These are phyloP conservation scores for Picochlorum sp. DNA, from an alignment of 139 green algal species.

Conservation along the genomic window DNA sequence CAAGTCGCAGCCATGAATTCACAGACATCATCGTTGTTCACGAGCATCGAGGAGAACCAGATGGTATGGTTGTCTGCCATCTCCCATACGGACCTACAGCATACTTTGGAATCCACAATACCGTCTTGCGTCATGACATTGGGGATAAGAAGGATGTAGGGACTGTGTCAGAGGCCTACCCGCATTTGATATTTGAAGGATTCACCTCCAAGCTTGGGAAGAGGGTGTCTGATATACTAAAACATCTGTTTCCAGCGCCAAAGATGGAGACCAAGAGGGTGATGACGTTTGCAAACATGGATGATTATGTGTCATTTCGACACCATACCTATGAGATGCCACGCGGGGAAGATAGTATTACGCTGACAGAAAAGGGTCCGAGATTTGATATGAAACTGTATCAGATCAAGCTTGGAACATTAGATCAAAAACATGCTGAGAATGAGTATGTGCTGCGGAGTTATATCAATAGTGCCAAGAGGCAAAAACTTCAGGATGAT, in stretches of 20 bases:
- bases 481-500: conserved; percentile 40
- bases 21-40: conserved; percentile 96
- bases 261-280: conserved; percentile 83
- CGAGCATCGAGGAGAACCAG: conserved; percentile 94
- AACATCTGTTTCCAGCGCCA: conserved; percentile 90
- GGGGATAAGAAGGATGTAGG: conserved; percentile 83
- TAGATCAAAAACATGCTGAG: conserved; percentile 75
- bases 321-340: conserved; percentile 82
- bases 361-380: conserved; percentile 65
- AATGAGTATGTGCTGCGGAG: conserved; percentile 69
- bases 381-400: conserved; percentile 89
- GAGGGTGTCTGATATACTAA: conserved; percentile 81
- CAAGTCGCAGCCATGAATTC: conserved; percentile 73
- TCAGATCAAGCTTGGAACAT: conserved; percentile 71
- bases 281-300: conserved; percentile 78
- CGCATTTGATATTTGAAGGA: conserved; percentile 89
- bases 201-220: conserved; percentile 79
- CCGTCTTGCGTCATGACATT: conserved; percentile 90
- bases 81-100: conserved; percentile 95
- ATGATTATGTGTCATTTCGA: conserved; percentile 88
- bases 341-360: conserved; percentile 56
- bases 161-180: conserved; percentile 89
- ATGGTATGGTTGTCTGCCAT: conserved; percentile 95
- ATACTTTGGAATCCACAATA: conserved; percentile 95
- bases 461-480: conserved; percentile 70